Base-by-base conservation (phyloP, 2,329 filamentous ascomycete genomes). In the Sphaerostilbella broomeana region DNA sequence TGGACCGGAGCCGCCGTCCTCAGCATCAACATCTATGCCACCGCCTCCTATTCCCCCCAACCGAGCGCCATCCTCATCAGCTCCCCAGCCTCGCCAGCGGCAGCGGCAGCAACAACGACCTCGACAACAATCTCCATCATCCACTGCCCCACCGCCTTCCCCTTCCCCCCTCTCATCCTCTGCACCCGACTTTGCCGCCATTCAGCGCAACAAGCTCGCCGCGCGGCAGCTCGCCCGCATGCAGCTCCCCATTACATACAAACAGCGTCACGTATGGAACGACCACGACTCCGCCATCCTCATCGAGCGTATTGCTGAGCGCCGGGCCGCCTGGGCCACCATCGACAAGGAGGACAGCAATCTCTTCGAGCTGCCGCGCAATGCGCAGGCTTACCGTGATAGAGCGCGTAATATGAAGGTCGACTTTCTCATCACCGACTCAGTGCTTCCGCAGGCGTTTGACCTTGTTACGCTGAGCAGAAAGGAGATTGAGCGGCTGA, bases 391-490 rank as follows among this genome's bases (percentile, higher is more conserved):
- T 4, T 64, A 73, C 41, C 72, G 74, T 6, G 74, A 78, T 61
- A 73, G 72, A 56, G 74, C 74, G n/a, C 68, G 74, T 35, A 68
- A 74, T 40, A 47, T 75, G 39, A 78, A 78, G 59, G 69, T 73
- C 24, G 65, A 70, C 21, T 63, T 70, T 31, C 58, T 78, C 12
- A 61, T 67, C 35, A 53, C 57, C 3, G 70, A 76, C 49, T 44
- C 42, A 3, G 25, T 58, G 8, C 56, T 78, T 4, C 71, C 72
- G 2, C 54, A 57, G 0, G 59, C 63, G 5, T 78, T 77, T 43
- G 70, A 78, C 45, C 52, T 58, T 4, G 67, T 78, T 12, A 55
- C 60, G 9, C 59, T 78, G 11, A 62, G 71, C 12, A 59, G 58
- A 44, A 78, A 77, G 56, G 73, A 77, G 54, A 56, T 57, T 26